A percentile compares a stretch with the other conserved stretches of the same genome.
Conservation (phyloP, 345 rosid genomes). For the Populus alba region DNA sequence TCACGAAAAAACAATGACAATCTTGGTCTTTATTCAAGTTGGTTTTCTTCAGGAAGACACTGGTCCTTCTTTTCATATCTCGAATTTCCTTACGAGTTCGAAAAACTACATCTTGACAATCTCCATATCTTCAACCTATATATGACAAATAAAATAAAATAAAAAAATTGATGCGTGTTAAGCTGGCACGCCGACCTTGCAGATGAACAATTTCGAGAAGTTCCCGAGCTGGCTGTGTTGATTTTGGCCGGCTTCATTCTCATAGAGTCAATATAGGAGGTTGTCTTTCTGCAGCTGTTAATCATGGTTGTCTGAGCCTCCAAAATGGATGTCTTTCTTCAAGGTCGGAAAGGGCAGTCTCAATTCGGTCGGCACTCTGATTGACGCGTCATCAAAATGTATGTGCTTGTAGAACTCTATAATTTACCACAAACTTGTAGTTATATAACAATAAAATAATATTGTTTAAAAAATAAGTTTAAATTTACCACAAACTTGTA, state of each 20-base stretch:
- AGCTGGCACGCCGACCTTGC: constrained; percentile 30
- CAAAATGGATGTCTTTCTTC: constrained; percentile 16
- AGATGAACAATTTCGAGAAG: constrained; percentile 24
- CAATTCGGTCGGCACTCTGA: constrained; percentile 1
- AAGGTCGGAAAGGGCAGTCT: constrained; percentile 19
- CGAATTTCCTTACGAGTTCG: too few relatives aligned
- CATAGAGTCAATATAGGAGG: constrained; percentile 18
- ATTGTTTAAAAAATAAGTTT: too few relatives aligned
- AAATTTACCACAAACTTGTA: not conserved
- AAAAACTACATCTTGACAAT: too few relatives aligned
- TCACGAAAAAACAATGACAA: too few relatives aligned
- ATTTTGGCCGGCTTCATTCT: not conserved
- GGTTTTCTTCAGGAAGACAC: too few relatives aligned
- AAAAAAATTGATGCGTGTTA: not conserved
- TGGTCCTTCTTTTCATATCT: too few relatives aligned
- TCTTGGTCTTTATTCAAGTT: too few relatives aligned
- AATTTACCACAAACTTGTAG: not conserved
- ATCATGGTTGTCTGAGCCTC: not conserved
- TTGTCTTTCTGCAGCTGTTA: constrained; percentile 22
- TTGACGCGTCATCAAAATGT: not conserved
- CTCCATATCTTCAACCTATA: not conserved
- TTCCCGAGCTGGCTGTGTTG: not conserved
- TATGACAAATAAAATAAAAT: not conserved
- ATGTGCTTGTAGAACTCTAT: too few relatives aligned
- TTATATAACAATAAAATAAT: too few relatives aligned